Conservation (phyloP, 202 grass and related monocot genomes). For the Brachypodium distachyon region DNA sequence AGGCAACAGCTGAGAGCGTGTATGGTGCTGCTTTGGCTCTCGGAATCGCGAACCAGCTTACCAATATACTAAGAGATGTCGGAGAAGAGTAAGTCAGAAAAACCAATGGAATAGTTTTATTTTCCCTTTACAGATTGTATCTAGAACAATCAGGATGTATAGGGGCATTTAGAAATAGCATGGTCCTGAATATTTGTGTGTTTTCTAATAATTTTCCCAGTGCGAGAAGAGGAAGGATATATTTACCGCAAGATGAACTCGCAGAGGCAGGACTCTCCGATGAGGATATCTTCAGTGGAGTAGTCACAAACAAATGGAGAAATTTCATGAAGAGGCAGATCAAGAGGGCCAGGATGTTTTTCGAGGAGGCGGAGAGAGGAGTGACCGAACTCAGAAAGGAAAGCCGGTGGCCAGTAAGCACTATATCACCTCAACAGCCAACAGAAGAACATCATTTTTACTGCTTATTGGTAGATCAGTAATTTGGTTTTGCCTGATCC, state of each 20-base stretch:
- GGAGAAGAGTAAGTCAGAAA: constrained; percentile 87
- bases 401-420: constrained; percentile 92
- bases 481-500: neutral
- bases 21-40: constrained; percentile 71
- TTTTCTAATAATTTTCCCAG: neutral
- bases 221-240: constrained; percentile 76
- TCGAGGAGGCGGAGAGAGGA: constrained; percentile 77
- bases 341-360: constrained; percentile 86
- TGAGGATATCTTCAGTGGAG: constrained; percentile 74
- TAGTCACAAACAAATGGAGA: constrained; percentile 65
- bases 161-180: neutral
- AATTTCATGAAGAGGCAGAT: constrained; percentile 91
- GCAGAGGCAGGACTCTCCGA: constrained; percentile 68
- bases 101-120: neutral
- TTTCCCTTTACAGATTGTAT: neutral
- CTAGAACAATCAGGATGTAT: neutral
- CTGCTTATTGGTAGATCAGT: neutral
- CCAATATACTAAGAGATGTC: constrained; percentile 84
- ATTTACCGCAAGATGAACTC: constrained; percentile 80
- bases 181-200: neutral
- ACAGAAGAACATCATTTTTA: neutral
- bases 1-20: constrained; percentile 73
- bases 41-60: constrained; percentile 85
- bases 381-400: constrained; percentile 79
- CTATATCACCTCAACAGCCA: neutral